Conservation (phyloP, 345 rosid species). For the Camelina hispida region DNA sequence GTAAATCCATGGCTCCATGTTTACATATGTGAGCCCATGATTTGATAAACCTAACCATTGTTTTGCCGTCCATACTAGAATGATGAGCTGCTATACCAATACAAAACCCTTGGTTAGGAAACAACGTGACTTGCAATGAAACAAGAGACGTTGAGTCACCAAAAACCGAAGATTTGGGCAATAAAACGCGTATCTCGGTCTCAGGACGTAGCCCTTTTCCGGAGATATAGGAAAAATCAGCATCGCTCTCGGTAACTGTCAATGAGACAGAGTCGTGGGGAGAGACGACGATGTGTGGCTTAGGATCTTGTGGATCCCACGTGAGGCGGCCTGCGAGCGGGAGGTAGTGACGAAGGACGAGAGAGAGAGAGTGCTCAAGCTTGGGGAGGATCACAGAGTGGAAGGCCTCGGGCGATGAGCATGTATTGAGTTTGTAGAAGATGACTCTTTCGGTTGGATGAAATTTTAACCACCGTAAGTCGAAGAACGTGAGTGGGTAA, state of each 20-base stretch:
- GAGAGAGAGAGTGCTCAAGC: slow-evolving; percentile 43
- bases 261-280: slow-evolving; percentile 32
- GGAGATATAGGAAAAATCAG: slow-evolving; percentile 25
- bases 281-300: slow-evolving; percentile 40
- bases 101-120: slow-evolving; percentile 37
- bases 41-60: slow-evolving; percentile 18
- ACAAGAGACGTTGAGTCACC: slow-evolving; percentile 2
- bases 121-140: slow-evolving; percentile 32
- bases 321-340: slow-evolving; percentile 38
- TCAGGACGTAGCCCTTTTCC: slow-evolving; percentile 21
- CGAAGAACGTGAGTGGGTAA: slow-evolving; percentile 41
- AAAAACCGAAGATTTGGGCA: slow-evolving; percentile 13
- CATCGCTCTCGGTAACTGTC: slow-evolving; percentile 33
- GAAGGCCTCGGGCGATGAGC: slow-evolving; percentile 16
- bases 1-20: slow-evolving; percentile 4
- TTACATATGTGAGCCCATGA: slow-evolving; percentile 40
- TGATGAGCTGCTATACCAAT: slow-evolving; percentile 42
- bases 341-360: slow-evolving; percentile 37
- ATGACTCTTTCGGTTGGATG: slow-evolving; percentile 35
- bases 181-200: slow-evolving; percentile 19
- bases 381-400: slow-evolving; percentile 35
- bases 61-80: slow-evolving; percentile 34
- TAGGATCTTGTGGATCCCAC: slow-evolving; percentile 33
- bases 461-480: slow-evolving; percentile 34
- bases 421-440: slow-evolving; percentile 41